A percentile compares a stretch with the other conserved stretches of the same genome.
phyloP scores from a whole-genome alignment of 1,284 basidiomycete genomes.

The Puccinia coronata region DNA sequence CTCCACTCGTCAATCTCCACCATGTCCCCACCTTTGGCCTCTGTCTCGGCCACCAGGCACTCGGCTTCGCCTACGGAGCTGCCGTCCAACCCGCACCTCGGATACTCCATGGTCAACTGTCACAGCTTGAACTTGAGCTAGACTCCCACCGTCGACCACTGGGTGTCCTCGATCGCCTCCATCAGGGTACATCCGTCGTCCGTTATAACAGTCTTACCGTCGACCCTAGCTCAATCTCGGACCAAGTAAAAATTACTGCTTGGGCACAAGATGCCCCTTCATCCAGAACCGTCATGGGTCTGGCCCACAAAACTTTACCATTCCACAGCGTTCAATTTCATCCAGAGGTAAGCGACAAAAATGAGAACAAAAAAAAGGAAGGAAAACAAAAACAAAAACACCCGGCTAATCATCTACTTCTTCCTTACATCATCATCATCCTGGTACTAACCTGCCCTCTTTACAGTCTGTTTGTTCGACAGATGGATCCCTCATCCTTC shows the following conservation, averaged over 20 bases:
- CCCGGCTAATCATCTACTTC: no score
- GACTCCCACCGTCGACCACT: constrained; percentile 62
- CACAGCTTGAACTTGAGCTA: constrained; percentile 76
- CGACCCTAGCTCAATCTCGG: constrained; percentile 60
- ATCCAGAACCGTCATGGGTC: constrained; percentile 56
- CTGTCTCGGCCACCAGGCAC: constrained; percentile 88
- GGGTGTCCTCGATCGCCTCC: constrained; percentile 65
- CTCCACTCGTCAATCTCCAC: constrained; percentile 56
- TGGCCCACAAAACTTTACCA: constrained; percentile 68
- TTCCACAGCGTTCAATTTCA: constrained; percentile 97
- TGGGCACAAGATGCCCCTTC: constrained; percentile 57
- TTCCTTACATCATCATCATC: no score
- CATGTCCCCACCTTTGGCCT: constrained; percentile 77
- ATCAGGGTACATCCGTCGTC: constrained; percentile 68
- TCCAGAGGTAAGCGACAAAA: constrained; percentile 78
- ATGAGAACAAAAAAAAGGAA: no score
- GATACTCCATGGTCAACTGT: constrained; percentile 60
- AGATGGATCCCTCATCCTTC: constrained; percentile 25
- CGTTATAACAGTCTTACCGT: constrained; percentile 70
- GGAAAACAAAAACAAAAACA: no score
- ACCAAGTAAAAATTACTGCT: constrained; percentile 62
- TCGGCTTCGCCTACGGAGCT: constrained; percentile 76
- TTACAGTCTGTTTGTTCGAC: constrained; percentile 31
- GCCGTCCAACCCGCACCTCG: constrained; percentile 60
- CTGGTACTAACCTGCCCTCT: background rate